These are phyloP conservation scores for Meyerozyma elateridarum DNA, from an alignment of 1,139 yeast genomes.

Conservation along the genomic window DNA sequence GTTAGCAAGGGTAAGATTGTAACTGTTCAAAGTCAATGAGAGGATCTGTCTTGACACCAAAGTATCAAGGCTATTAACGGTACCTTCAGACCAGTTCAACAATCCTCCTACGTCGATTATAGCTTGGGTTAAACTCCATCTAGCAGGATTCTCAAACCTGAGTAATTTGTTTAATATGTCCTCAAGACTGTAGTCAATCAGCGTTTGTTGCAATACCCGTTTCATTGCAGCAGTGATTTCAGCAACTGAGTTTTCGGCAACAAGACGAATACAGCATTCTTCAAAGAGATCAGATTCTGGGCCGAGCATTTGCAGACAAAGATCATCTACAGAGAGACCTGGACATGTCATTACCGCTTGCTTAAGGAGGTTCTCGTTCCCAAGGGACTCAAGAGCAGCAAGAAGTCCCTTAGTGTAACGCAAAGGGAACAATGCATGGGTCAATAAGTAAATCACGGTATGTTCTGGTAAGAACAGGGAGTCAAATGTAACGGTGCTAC, in stretches of 20 bases:
- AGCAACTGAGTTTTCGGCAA: conserved; percentile 52
- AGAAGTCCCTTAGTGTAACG: conserved; percentile 53
- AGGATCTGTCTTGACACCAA: conserved; percentile 47
- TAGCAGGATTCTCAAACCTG: conserved; percentile 22
- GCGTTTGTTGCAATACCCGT: conserved; percentile 14
- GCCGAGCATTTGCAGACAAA: conserved; percentile 53
- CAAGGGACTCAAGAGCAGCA: conserved; percentile 19
- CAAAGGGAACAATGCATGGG: conserved; percentile 82
- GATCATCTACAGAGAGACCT: conserved; percentile 57
- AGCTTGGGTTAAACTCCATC: conserved; percentile 55
- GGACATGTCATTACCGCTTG: conserved; percentile 82
- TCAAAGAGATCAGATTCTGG: conserved; percentile 61
- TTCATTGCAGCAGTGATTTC: conserved; percentile 39
- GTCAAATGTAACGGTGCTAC: conserved; percentile 17
- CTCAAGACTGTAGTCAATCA: conserved; percentile 10
- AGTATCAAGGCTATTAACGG: conserved; percentile 40
- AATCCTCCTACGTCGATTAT: conserved; percentile 72
- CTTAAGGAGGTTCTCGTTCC: conserved; percentile 51
- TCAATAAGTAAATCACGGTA: conserved; percentile 66
- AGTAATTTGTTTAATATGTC: conserved; percentile 30
- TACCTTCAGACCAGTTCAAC: conserved; percentile 53
- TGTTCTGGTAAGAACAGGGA: conserved; percentile 46
- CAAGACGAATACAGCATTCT: conserved; percentile 63
- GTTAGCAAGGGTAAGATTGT: conserved; percentile 52
- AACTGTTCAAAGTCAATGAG: conserved; percentile 46